Base-by-base conservation (phyloP, 805 yeast genomes). In the Yamadazyma phyllophila region DNA sequence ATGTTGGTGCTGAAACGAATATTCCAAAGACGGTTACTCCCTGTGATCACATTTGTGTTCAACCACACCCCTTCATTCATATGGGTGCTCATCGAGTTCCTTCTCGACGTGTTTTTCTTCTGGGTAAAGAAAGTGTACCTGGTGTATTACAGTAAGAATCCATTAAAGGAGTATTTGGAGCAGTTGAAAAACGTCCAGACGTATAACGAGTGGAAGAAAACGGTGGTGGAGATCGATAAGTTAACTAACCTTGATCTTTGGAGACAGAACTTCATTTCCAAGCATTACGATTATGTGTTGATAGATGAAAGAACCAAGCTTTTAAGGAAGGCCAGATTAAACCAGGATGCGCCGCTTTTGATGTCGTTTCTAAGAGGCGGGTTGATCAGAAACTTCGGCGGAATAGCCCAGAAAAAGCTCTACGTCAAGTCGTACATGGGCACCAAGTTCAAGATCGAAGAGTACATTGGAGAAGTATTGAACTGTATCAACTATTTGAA, bases 361-460 rank as follows among this genome's bases (percentile, higher is more conserved):
- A 75, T 85, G 66, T 81, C 85, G 15, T 67, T 85, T 32, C 74
- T 92, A 38, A 68, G 96, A 34, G 85, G 96, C 0, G 96, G 97
- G 0, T 76, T 90, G 57, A 69, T 94, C 30, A 69, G 99, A 34
- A 94, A 94, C 60, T 87, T 92, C 68, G 98, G 96, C 6, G 95
- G 96, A 0, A 88, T 94, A 4, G 78, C 95, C 1, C 87, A 85
- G 53, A 82, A 84, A 51, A 77, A 83, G 44, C 68, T 94, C 37
- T 92, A 87, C 69, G 85, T 85, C 44, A 82, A 89, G 46, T 80
- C 96, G 0, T 85, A 88, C 55, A 73, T 86, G 48, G 99, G 99
- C 1, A 94, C 98, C 1, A 94, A 94, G 67, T 67, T 80, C 43
- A 94, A 98, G 50, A 92, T 94, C 43, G 97, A 94, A 62, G 92